phyloP scores from a whole-genome alignment of 805 yeast species.

The Saccharomycopsis oosterbeekiorum region DNA sequence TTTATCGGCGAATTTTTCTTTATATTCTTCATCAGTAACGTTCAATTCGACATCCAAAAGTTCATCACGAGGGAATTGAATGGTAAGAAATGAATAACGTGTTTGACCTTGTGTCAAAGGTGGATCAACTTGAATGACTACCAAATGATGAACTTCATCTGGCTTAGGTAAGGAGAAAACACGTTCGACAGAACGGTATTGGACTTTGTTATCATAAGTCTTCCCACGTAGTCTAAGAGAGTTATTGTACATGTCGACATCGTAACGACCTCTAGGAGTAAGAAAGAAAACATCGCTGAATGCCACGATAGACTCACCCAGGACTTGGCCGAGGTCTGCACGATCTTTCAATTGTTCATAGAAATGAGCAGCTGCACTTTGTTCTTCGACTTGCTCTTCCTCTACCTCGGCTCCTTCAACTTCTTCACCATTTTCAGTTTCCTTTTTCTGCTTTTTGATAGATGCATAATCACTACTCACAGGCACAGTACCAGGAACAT shows the following conservation, averaged over 20 bases:
- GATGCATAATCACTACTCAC: slow-evolving; percentile 36
- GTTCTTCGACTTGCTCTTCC: slow-evolving; percentile 34
- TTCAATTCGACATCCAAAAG: slow-evolving; percentile 86
- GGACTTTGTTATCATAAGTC: slow-evolving; percentile 94
- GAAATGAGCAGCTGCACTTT: slow-evolving; percentile 72
- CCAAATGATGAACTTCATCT: slow-evolving; percentile 81
- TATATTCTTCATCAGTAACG: slow-evolving; percentile 72
- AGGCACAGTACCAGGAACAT: slow-evolving; percentile 74
- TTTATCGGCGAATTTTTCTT: slow-evolving; percentile 62
- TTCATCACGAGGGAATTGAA: slow-evolving; percentile 86
- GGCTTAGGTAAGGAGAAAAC: slow-evolving; percentile 89
- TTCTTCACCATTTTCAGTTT: slow-evolving; percentile 25
- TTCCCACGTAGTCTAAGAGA: slow-evolving; percentile 91
- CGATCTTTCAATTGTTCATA: slow-evolving; percentile 86
- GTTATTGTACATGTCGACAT: slow-evolving; percentile 83
- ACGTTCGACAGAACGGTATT: slow-evolving; percentile 80
- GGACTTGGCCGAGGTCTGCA: slow-evolving; percentile 89
- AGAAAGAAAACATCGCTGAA: slow-evolving; percentile 84
- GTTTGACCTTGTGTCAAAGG: slow-evolving; percentile 98
- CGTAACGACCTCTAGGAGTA: slow-evolving; percentile 98
- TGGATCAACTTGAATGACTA: slow-evolving; percentile 88
- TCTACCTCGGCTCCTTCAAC: slow-evolving; percentile 27
- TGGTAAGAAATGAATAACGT: slow-evolving; percentile 80
- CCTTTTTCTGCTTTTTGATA: slow-evolving; percentile 22
- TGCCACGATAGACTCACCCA: slow-evolving; percentile 92